Evolutionary conservation across 306 rosid genomes (phyloP).

Genomic region (Luffa aegyptiaca): DNA sequence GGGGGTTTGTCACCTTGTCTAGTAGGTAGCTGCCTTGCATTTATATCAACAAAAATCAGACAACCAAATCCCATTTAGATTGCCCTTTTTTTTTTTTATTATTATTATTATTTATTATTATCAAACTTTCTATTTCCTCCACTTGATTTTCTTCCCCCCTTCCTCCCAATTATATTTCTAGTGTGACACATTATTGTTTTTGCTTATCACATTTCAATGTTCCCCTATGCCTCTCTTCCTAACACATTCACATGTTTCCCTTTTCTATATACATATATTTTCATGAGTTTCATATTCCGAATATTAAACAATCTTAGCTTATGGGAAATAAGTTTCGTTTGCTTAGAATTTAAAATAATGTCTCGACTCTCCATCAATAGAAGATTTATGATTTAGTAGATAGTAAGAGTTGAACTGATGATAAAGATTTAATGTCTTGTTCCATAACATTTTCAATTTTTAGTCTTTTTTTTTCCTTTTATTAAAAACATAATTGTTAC

Average conservation of each 20-base stretch:
- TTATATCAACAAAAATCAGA: slow-evolving; percentile 13
- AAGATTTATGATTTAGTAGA: too few species aligned
- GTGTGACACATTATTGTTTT: not conserved
- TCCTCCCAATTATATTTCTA: not conserved
- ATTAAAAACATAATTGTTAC: too few species aligned
- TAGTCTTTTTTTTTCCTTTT: too few species aligned
- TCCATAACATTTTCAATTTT: too few species aligned
- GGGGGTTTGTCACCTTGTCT: not conserved
- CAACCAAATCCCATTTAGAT: slow-evolving; percentile 4
- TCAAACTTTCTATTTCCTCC: not conserved
- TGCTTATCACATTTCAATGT: not conserved
- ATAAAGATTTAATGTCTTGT: too few species aligned
- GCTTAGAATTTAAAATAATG: not conserved
- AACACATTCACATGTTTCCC: not conserved
- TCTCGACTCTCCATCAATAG: not conserved
- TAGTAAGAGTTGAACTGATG: not conserved
- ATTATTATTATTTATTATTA: not conserved
- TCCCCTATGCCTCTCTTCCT: not conserved
- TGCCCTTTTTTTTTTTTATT: not conserved
- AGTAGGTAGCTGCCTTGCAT: slow-evolving; percentile 5
- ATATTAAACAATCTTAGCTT: not conserved
- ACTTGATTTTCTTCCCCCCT: not conserved
- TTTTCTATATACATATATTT: not conserved
- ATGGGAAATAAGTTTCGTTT: not conserved
- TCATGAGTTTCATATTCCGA: not conserved